Conservation (phyloP, 495 filamentous ascomycete genomes). For the Penicillium mononematosum region DNA sequence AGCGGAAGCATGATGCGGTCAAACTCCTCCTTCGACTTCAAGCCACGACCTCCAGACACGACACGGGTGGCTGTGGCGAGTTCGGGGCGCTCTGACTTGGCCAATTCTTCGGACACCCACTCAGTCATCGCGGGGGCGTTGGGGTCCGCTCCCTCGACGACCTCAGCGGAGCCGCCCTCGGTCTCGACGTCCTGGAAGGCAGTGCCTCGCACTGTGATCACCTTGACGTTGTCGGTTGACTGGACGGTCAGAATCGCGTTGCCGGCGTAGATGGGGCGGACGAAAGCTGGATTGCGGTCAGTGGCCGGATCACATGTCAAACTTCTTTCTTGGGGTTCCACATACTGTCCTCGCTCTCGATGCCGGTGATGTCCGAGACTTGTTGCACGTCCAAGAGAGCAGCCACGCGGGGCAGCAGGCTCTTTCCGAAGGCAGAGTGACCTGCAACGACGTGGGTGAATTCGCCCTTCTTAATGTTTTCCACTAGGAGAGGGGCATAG, state of each 20-base stretch:
- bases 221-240: slow-evolving; percentile 78
- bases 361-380: slow-evolving; percentile 83
- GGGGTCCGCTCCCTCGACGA: slow-evolving; percentile 48
- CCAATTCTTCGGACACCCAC: slow-evolving; percentile 92
- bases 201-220: slow-evolving; percentile 89
- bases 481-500: slow-evolving; percentile 86
- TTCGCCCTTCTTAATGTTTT: slow-evolving; percentile 91
- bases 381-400: slow-evolving; percentile 90
- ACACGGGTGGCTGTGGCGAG: slow-evolving; percentile 83
- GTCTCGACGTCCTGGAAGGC: slow-evolving; percentile 64
- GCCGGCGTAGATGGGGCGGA: slow-evolving; percentile 95
- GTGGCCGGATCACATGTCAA: slow-evolving; percentile 25
- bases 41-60: slow-evolving; percentile 88
- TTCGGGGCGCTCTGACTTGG: slow-evolving; percentile 93
- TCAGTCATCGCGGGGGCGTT: slow-evolving; percentile 69
- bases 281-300: slow-evolving; percentile 60
- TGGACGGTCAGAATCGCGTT: slow-evolving; percentile 98
- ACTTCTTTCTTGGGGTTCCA: slow-evolving; percentile 9
- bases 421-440: slow-evolving; percentile 97
- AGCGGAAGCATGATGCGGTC: slow-evolving; percentile 87
- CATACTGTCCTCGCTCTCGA: slow-evolving; percentile 83
- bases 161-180: slow-evolving; percentile 50
- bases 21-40: slow-evolving; percentile 98
- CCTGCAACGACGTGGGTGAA: slow-evolving; percentile 88
- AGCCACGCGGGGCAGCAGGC: slow-evolving; percentile 90